phyloP scores from a whole-genome alignment of 2,329 filamentous ascomycete genomes.

The Phialophora expanda region DNA sequence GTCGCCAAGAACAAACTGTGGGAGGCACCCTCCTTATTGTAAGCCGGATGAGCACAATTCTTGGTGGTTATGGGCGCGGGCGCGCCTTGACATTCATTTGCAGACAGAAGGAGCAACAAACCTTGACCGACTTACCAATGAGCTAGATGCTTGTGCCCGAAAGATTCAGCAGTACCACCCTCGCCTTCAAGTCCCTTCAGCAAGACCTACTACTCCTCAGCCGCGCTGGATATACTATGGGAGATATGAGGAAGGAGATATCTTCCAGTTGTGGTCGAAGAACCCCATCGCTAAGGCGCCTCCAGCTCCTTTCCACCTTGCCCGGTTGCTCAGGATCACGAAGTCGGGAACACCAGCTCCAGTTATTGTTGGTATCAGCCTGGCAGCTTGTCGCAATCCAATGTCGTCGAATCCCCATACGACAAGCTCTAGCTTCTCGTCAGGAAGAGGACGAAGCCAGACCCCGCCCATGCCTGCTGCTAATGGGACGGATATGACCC shows the following conservation, averaged over 20 bases:
- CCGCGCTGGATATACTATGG: background rate
- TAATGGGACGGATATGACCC: slow-evolving; percentile 42
- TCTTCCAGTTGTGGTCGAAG: slow-evolving; percentile 60
- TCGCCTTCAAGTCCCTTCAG: background rate
- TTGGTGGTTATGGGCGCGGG: background rate
- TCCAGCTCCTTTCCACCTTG: slow-evolving; percentile 58
- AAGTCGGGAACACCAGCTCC: slow-evolving; percentile 65
- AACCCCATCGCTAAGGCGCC: slow-evolving; percentile 61
- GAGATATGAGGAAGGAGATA: slow-evolving; percentile 54
- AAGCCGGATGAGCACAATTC: background rate
- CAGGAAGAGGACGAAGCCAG: slow-evolving; percentile 57
- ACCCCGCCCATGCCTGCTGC: slow-evolving; percentile 54
- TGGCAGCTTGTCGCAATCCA: slow-evolving; percentile 56
- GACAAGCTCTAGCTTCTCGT: slow-evolving; percentile 59
- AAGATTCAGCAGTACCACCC: background rate
- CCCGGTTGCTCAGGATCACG: slow-evolving; percentile 54
- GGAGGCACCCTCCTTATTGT: slow-evolving; percentile 1
- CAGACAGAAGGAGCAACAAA: background rate
- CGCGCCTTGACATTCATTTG: background rate
- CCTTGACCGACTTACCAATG: background rate
- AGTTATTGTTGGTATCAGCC: slow-evolving; percentile 61
- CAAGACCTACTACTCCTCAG: background rate
- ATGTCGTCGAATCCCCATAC: slow-evolving; percentile 60
- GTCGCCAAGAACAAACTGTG: background rate
- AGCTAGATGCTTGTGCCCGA: background rate